Base-by-base conservation (phyloP, 768 basidiomycete genomes). In the Kondoa subrosea region DNA sequence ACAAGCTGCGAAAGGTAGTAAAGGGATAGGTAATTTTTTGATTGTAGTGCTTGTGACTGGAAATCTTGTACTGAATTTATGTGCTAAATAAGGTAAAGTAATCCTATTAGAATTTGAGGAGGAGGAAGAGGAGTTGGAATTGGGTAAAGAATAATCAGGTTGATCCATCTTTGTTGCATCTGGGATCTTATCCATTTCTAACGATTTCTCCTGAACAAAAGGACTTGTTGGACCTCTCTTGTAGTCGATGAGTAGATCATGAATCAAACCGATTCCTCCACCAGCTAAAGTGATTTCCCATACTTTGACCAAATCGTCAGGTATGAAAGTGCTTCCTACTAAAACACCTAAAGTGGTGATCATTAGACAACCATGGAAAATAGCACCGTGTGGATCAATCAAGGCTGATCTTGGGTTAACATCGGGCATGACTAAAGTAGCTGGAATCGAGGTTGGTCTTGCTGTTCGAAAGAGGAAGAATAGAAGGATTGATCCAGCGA, bases 1-100 rank as follows among this genome's bases (percentile, higher is more conserved):
- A 0, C 87, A 85, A 75, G 96, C 91, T 0, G 91, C 88, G 74
- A 97, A 97, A 0, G 89, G 89, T 17, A 95, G 79, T 4, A 95
- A 83, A 15, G 84, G 81, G 68, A 91, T 84, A 0, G 91, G 92
- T 0, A 92, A 80, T 25, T 85, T 82, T 0, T 73, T 71, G 32
- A 77, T 64, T 31, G 69, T 68, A 50, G 30, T 50, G 25, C 34
- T 58, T 1, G 67, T 65, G 31, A n/a, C 60, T 25, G 63, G 66
- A 59, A 57, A 62, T 33, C 57, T 56, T 3, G 4, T 8, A 30
- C 25, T 34, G 34, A 58, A 60, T 56, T 40, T 66, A 14, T 67
- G 34, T 58, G 34, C 50, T 29, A 66, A 33, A 25, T 57, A 32
- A 3, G 64, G 56, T 14, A 69, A 32, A 1, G 68, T 59, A 1